A percentile compares a stretch with the other conserved stretches of the same genome.
Evolutionary conservation across 2,329 filamentous ascomycete species (phyloP).

Genomic region (Curvularia sp.): DNA sequence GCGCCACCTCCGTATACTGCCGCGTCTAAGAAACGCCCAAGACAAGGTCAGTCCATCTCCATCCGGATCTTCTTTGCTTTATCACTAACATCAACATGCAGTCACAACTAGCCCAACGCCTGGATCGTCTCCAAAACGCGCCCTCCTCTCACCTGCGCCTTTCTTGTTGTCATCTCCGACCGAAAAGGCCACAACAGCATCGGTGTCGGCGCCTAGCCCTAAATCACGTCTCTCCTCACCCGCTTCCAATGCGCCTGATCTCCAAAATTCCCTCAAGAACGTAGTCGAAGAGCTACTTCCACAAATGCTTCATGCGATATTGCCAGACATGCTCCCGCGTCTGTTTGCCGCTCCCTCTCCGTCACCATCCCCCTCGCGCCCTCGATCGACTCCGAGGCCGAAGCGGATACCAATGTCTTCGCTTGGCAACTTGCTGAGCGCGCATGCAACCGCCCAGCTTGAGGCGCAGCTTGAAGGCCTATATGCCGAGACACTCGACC

Average conservation of each 20-base stretch:
- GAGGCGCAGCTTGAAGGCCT: constrained; percentile 9
- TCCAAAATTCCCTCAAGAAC: constrained; percentile 11
- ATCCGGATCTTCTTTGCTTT: not conserved
- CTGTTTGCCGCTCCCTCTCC: constrained; percentile 1
- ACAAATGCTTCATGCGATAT: constrained; percentile 1
- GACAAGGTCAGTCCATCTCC: constrained; percentile 16
- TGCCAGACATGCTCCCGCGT: constrained; percentile 14
- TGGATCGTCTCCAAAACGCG: constrained; percentile 20
- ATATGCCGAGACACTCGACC: constrained; percentile 12
- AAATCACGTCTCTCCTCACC: not conserved
- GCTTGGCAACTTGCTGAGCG: constrained; percentile 14
- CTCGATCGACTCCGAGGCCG: not conserved
- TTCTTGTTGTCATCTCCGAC: constrained; percentile 9
- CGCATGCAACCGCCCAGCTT: constrained; percentile 1
- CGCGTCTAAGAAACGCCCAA: constrained; percentile 18
- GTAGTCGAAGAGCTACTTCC: constrained; percentile 17
- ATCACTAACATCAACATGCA: not conserved
- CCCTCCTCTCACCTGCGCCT: constrained; percentile 5
- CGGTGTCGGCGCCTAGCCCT: not conserved
- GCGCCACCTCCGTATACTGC: constrained; percentile 22
- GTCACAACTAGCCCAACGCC: constrained; percentile 13
- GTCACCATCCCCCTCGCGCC: not conserved
- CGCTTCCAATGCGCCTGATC: not conserved
- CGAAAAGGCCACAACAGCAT: constrained; percentile 10
- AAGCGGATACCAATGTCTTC: not conserved